Evolutionary conservation across 1,139 yeast species (phyloP).

Genomic region (Geotrichum siamense): DNA sequence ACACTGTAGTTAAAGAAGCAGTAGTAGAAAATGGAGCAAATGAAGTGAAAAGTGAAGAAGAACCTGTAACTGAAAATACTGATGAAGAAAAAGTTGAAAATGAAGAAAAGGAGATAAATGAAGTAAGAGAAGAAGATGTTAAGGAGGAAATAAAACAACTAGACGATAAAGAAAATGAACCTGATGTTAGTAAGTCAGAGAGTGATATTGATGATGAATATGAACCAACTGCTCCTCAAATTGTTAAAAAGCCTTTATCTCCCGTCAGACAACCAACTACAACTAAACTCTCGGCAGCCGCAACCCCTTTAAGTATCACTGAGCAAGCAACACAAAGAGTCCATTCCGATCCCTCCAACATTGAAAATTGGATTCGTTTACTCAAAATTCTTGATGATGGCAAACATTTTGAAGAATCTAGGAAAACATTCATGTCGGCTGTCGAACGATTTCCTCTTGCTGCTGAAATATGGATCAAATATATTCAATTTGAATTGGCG

Average conservation of each 20-base stretch:
- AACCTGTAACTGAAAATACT: not conserved
- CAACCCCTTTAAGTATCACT: not conserved
- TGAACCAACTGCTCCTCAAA: conserved; percentile 12
- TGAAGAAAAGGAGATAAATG: not conserved
- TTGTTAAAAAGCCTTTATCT: conserved; percentile 9
- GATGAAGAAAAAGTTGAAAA: not conserved
- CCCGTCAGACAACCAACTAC: not conserved
- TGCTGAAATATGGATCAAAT: conserved; percentile 61
- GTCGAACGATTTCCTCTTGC: conserved; percentile 56
- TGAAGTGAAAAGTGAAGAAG: not conserved
- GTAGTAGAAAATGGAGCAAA: too few relatives aligned
- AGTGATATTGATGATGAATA: conserved; percentile 14
- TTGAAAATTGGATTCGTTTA: not conserved
- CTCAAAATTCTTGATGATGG: conserved; percentile 38
- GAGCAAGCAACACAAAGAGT: not conserved
- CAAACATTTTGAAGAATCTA: conserved; percentile 50
- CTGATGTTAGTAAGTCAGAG: not conserved
- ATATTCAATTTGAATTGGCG: conserved; percentile 60
- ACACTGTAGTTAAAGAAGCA: too few relatives aligned
- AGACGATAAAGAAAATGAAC: conserved; percentile 1
- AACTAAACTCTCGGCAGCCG: not conserved
- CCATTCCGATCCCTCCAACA: not conserved
- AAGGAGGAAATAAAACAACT: not conserved
- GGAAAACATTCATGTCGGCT: conserved; percentile 54
- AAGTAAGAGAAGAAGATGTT: not conserved